These are phyloP conservation scores for Podospora sp. DNA, from an alignment of 495 filamentous ascomycete species.

Conservation along the genomic window DNA sequence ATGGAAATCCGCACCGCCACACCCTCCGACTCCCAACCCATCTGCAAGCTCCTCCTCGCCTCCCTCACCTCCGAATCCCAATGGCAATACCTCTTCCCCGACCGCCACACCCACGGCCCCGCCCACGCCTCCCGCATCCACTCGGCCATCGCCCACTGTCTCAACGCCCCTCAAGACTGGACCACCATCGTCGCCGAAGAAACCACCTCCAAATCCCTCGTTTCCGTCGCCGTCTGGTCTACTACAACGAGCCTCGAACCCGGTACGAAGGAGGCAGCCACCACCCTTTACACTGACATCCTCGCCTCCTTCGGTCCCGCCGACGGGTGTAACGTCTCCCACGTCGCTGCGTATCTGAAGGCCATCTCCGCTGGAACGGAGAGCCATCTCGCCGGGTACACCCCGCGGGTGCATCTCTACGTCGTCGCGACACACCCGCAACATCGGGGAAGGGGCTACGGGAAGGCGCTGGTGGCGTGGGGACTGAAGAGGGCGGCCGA, in stretches of 20 bases:
- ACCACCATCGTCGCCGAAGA: background rate
- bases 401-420: background rate
- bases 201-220: background rate
- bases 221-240: background rate
- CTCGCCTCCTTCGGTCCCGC: background rate
- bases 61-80: background rate
- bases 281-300: background rate
- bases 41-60: background rate
- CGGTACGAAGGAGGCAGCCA: no score
- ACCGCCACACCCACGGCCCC: background rate
- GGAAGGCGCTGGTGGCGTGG: background rate
- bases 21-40: background rate
- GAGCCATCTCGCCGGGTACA: background rate
- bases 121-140: background rate
- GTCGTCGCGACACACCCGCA: background rate
- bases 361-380: background rate
- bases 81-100: slow-evolving; percentile 3
- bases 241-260: background rate
- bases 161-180: background rate
- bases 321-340: background rate
- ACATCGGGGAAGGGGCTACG: background rate
- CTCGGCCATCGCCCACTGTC: background rate
- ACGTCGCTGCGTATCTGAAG: background rate
- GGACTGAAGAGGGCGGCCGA: background rate
- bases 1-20: background rate